These are phyloP conservation scores for Ustilago hordei DNA, from an alignment of 1,284 basidiomycete genomes.

Conservation along the genomic window DNA sequence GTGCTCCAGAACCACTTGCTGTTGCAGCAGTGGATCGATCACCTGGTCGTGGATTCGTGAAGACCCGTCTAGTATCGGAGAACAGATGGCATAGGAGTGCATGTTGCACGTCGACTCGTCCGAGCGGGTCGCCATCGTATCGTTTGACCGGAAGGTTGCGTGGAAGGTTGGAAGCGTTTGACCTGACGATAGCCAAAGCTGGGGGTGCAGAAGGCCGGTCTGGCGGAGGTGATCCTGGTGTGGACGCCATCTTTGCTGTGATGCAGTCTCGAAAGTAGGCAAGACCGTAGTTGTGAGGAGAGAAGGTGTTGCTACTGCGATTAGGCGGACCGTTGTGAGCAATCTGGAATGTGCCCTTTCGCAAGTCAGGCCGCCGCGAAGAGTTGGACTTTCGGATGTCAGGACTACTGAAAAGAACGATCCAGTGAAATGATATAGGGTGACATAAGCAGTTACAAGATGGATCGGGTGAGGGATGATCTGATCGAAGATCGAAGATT, in stretches of 20 bases:
- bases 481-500: too few species aligned
- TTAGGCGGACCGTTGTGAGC: background rate
- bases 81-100: slow-evolving; percentile 85
- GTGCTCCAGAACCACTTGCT: slow-evolving; percentile 27
- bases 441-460: too few species aligned
- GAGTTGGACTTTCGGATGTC: slow-evolving; percentile 20
- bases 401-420: too few species aligned
- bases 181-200: slow-evolving; percentile 29
- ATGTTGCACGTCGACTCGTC: slow-evolving; percentile 79
- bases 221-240: slow-evolving; percentile 23
- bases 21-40: slow-evolving; percentile 18
- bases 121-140: slow-evolving; percentile 66
- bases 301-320: background rate
- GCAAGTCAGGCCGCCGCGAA: slow-evolving; percentile 16
- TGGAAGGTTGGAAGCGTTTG: slow-evolving; percentile 45
- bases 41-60: slow-evolving; percentile 75
- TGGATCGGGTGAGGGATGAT: too few species aligned
- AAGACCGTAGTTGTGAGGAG: background rate
- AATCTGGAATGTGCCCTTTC: slow-evolving; percentile 15
- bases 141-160: slow-evolving; percentile 67
- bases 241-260: slow-evolving; percentile 8
- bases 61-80: slow-evolving; percentile 77
- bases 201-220: slow-evolving; percentile 26
- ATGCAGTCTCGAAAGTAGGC: background rate
- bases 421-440: too few species aligned